Percentiles rank a stretch among this genome's conserved stretches.
Evolutionary conservation across 345 rosid genomes (phyloP).

Genomic region (Camelina hispida): DNA sequence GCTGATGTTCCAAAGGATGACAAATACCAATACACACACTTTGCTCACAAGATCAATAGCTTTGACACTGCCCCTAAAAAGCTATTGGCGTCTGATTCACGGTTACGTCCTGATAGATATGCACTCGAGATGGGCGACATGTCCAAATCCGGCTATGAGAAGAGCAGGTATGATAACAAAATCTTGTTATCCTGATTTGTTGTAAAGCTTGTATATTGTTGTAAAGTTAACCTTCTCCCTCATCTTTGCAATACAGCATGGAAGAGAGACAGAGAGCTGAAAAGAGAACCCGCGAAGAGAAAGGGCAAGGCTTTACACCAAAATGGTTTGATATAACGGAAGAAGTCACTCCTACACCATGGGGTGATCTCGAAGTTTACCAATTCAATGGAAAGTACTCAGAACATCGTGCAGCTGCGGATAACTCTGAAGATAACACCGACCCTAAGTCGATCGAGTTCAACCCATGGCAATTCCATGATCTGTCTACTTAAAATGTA

Average conservation of each 20-base stretch:
- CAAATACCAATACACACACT: conserved; percentile 74
- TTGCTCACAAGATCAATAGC: conserved; percentile 90
- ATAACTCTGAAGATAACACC: conserved; percentile 52
- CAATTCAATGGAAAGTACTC: conserved; percentile 72
- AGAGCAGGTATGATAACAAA: conserved; percentile 65
- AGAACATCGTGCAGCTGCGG: conserved; percentile 57
- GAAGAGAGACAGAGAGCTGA: conserved; percentile 86
- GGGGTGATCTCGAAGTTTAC: conserved; percentile 88
- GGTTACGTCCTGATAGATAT: conserved; percentile 81
- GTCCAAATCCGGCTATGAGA: conserved; percentile 71
- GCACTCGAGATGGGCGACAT: conserved; percentile 82
- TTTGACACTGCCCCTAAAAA: conserved; percentile 84
- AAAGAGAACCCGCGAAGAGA: conserved; percentile 69
- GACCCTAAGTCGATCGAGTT: conserved; percentile 53
- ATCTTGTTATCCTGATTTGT: no score
- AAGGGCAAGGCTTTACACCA: conserved; percentile 60
- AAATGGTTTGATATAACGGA: conserved; percentile 72
- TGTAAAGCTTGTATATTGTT: no score
- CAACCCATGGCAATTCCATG: conserved; percentile 77
- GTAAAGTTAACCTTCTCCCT: background rate
- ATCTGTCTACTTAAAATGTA: conserved; percentile 40
- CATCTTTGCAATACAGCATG: conserved; percentile 16
- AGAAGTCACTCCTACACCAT: conserved; percentile 75
- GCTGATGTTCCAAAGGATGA: conserved; percentile 76
- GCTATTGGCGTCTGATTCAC: conserved; percentile 82